Evolutionary conservation across 805 yeast genomes (phyloP), one percentile per base, ranked within the genome.

Genomic region (Candida germanica): DNA sequence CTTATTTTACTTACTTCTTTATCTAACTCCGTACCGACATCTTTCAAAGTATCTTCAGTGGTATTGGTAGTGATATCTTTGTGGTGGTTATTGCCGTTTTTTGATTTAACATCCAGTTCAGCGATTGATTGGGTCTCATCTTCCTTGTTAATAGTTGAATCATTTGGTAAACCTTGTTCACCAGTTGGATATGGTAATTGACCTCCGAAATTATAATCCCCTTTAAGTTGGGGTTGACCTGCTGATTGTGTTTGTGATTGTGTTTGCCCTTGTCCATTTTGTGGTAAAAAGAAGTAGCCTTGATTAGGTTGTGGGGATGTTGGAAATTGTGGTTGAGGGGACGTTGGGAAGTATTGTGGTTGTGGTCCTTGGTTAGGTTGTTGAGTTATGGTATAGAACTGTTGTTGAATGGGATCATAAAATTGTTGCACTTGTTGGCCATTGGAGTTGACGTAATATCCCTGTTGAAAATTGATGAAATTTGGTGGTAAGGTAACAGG

Each of bases 371-470:
- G 54, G 22, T 44, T 44, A 2, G 54, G 46, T 29, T 52, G 56
- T 25, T 69, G 69, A 18, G 64, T 58, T 27, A 66, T 51, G 9
- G 66, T 66, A 40, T 53, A 66, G 38, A 60, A 66, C 40, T 65
- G 71, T 47, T 66, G 71, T 50, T 61, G 69, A 5, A 64, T 63
- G 1, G 72, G 72, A 39, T 66, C 71, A 44, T 64, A 67, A 38
- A 61, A 64, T 40, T 61, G 69, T 42, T 64, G 71, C 4, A 65
- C 59, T 39, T 55, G 67, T 40, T 42, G 59, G 25, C 49, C 48
- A 50, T 59, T 38, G 14, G 47, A 47, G 19, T 51, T 51, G n/a
- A 44, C 35, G 16, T 47, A 33, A 38, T 50, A 53, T 6, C 46
- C 47, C 29, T 44, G 54, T 26, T 47, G 46, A 27, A 39, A 42